A percentile compares a stretch with the other conserved stretches of the same genome.
Evolutionary conservation across 371 early-diverging fungal species (phyloP).

Genomic region (Umbelopsis sp.): DNA sequence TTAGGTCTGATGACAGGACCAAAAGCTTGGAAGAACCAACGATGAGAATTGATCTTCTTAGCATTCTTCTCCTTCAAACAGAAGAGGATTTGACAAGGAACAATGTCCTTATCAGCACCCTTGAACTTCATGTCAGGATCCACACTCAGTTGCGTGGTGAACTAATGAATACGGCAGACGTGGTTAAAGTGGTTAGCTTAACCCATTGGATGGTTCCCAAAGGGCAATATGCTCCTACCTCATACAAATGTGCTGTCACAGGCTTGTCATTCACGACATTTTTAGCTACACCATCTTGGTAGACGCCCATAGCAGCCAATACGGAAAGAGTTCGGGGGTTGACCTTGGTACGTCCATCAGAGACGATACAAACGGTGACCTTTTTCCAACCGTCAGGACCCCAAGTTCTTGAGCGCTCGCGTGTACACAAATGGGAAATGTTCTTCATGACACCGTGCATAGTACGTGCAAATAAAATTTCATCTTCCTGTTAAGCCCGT

Average conservation of each 20-base stretch:
- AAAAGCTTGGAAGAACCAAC: constrained; percentile 98
- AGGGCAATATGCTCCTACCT: constrained; percentile 38
- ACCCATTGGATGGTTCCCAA: not conserved
- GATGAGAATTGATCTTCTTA: constrained; percentile 95
- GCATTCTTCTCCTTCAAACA: constrained; percentile 92
- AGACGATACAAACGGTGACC: constrained; percentile 87
- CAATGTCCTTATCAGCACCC: constrained; percentile 75
- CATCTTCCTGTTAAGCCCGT: constrained; percentile 73
- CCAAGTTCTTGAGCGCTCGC: constrained; percentile 82
- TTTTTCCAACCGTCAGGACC: constrained; percentile 93
- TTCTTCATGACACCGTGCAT: constrained; percentile 92
- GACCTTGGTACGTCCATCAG: constrained; percentile 76
- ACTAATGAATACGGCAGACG: constrained; percentile 59
- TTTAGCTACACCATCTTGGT: constrained; percentile 85
- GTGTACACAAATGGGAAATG: constrained; percentile 84
- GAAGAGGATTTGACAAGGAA: constrained; percentile 91
- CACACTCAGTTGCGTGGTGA: constrained; percentile 87
- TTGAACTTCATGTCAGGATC: constrained; percentile 76
- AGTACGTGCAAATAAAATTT: constrained; percentile 87
- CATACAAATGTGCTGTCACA: constrained; percentile 84
- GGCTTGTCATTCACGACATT: constrained; percentile 61
- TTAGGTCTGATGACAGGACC: constrained; percentile 86
- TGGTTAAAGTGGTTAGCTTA: not conserved
- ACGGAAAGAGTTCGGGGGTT: constrained; percentile 72
- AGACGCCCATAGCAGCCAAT: constrained; percentile 88